Evolutionary conservation across 768 basidiomycete genomes (phyloP), one percentile per base, ranked within the genome.

Genomic region (Dioszegia hungarica): DNA sequence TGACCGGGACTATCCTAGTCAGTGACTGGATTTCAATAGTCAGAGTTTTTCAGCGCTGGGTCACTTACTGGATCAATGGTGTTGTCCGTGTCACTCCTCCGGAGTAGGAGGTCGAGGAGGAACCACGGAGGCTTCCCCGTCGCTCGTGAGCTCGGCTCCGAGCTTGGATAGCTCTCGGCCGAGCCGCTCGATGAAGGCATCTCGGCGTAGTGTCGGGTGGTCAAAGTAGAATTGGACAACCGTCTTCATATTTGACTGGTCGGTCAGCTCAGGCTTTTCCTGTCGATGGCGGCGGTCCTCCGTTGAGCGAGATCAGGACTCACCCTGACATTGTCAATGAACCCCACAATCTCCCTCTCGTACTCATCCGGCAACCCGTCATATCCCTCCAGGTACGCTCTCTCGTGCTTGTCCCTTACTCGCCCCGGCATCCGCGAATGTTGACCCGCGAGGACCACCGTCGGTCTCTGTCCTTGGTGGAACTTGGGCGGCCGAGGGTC

Each of bases 261-360:
- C 15, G 15, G 39, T 51, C 36, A 51, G 49, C 49, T 14, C n/a
- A n/a, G n/a, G n/a, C n/a, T n/a, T n/a, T n/a, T n/a, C n/a, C n/a
- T n/a, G n/a, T n/a, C n/a, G n/a, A n/a, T n/a, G n/a, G n/a, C n/a
- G n/a, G n/a, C n/a, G n/a, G n/a, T n/a, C n/a, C n/a, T n/a, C n/a
- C n/a, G n/a, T n/a, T n/a, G n/a, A n/a, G n/a, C n/a, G n/a, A n/a
- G n/a, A n/a, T n/a, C n/a, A n/a, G 11, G 22, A 50, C 55, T 53
- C 37, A 67, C 66, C 41, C 37, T 49, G 59, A 67, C 62, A 47
- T 62, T 67, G 2, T 58, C 36, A 10, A 64, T 31, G 25, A 67
- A 64, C 17, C 66, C 55, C 6, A 52, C 44, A 57, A 64, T 60
- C 33, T 31, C 44, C 39, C 19, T 14, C 34, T 64, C 62, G 19